phyloP scores from a whole-genome alignment of 306 rosid genomes.

The Sicyos edulis region DNA sequence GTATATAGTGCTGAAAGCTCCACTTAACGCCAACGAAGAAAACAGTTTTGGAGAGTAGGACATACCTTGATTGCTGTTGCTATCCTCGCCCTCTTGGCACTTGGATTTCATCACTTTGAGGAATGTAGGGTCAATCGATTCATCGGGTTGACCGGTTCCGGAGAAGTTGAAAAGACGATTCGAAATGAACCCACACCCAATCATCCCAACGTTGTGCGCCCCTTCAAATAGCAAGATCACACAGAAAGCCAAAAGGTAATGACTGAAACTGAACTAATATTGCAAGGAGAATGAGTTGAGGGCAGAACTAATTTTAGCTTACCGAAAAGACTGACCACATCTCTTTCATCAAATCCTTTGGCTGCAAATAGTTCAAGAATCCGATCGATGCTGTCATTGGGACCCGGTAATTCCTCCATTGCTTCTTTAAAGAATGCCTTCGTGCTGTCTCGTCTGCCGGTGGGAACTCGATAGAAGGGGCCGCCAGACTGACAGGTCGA shows the following conservation, averaged over 20 bases:
- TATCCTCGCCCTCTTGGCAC: slow-evolving; percentile 25
- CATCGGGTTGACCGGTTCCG: slow-evolving; percentile 65
- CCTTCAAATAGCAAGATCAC: slow-evolving; percentile 46
- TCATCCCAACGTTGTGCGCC: slow-evolving; percentile 76
- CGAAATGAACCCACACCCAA: slow-evolving; percentile 60
- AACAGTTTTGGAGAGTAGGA: slow-evolving; percentile 40
- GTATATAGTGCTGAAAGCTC: slow-evolving; percentile 59
- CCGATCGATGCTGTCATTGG: slow-evolving; percentile 50
- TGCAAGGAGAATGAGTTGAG: background rate
- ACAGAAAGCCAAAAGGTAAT: slow-evolving; percentile 13
- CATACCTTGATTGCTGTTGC: slow-evolving; percentile 22
- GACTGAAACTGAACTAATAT: background rate
- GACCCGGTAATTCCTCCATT: slow-evolving; percentile 54
- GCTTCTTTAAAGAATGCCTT: slow-evolving; percentile 51
- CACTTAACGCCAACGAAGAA: slow-evolving; percentile 46
- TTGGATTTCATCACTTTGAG: slow-evolving; percentile 43
- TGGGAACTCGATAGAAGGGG: slow-evolving; percentile 71
- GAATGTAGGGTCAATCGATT: slow-evolving; percentile 49
- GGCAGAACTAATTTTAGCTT: background rate
- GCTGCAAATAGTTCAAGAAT: slow-evolving; percentile 49
- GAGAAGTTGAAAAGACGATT: slow-evolving; percentile 57
- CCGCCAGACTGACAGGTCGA: slow-evolving; percentile 55
- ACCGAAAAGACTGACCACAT: slow-evolving; percentile 89
- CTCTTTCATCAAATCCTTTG: slow-evolving; percentile 71
- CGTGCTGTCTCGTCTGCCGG: slow-evolving; percentile 65